Evolutionary conservation across 768 basidiomycete species (phyloP).

Genomic region (Dendrothele bispora): DNA sequence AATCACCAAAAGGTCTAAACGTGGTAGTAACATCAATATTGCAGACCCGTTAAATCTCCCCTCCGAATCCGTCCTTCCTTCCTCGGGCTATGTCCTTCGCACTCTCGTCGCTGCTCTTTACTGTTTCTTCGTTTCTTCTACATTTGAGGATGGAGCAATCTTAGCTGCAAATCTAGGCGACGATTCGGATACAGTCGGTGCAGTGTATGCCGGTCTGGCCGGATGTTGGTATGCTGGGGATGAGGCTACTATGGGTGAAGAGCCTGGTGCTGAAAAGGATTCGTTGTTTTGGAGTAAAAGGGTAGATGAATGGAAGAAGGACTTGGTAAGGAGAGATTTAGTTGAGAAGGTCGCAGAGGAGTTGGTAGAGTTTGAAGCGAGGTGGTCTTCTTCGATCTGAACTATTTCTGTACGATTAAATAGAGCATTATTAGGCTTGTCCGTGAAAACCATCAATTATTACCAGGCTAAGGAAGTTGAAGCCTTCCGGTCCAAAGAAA

Average conservation of each 20-base stretch:
- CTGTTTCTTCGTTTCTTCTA: slow-evolving; percentile 42
- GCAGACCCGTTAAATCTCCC: slow-evolving; percentile 29
- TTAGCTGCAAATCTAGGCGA: slow-evolving; percentile 43
- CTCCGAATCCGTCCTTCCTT: slow-evolving; percentile 26
- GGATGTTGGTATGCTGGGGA: slow-evolving; percentile 41
- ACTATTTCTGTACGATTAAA: too few species aligned
- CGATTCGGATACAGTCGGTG: slow-evolving; percentile 47
- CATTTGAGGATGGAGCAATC: slow-evolving; percentile 44
- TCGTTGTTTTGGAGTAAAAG: slow-evolving; percentile 36
- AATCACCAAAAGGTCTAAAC: slow-evolving; percentile 23
- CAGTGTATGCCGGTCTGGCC: slow-evolving; percentile 46
- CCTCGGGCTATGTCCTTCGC: slow-evolving; percentile 40
- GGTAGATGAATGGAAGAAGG: slow-evolving; percentile 34
- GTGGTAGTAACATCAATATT: slow-evolving; percentile 2
- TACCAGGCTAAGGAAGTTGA: too few species aligned
- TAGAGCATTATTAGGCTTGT: too few species aligned
- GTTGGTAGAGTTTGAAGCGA: slow-evolving; percentile 25
- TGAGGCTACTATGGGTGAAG: slow-evolving; percentile 16
- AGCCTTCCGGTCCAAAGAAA: too few species aligned
- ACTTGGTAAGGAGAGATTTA: slow-evolving; percentile 30
- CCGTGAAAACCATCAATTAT: too few species aligned
- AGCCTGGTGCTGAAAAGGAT: slow-evolving; percentile 13
- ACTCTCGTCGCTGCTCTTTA: slow-evolving; percentile 43
- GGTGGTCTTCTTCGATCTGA: too few species aligned
- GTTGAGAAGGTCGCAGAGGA: slow-evolving; percentile 38